Evolutionary conservation across 306 rosid species (phyloP).

Genomic region (Begonia fuchsioides): DNA sequence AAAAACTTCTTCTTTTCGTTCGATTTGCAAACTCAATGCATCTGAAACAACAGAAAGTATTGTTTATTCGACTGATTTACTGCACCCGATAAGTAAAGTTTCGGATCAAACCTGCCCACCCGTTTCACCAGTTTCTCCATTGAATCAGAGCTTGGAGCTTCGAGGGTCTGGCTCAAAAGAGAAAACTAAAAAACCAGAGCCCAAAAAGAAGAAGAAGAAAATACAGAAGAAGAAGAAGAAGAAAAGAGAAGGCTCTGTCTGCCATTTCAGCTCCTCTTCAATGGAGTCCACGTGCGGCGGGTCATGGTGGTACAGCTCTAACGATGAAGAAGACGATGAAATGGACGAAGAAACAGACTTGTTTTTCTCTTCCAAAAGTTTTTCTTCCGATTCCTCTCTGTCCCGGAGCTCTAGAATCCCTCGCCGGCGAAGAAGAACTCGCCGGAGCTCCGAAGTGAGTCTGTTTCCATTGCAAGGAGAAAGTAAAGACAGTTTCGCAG

Average conservation of each 20-base stretch:
- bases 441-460: constrained; percentile 31
- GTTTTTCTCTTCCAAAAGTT: constrained; percentile 61
- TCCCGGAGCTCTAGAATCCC: constrained; percentile 23
- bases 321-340: constrained; percentile 25
- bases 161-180: constrained; percentile 8
- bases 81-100: constrained; percentile 33
- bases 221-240: constrained; percentile 21
- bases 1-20: constrained; percentile 21
- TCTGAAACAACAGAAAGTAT: constrained; percentile 12
- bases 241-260: constrained; percentile 15
- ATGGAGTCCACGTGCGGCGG: constrained; percentile 35
- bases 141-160: constrained; percentile 25
- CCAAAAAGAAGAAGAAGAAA: constrained; percentile 18
- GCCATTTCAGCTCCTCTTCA: constrained; percentile 32
- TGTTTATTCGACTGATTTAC: constrained; percentile 21
- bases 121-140: constrained; percentile 23
- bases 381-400: constrained; percentile 48
- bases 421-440: constrained; percentile 8
- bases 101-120: constrained; percentile 33
- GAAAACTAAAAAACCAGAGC: constrained; percentile 5
- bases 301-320: constrained; percentile 67
- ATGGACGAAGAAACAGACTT: constrained; percentile 55
- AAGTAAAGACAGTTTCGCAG: constrained; percentile 68
- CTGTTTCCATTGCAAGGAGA: constrained; percentile 46
- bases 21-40: constrained; percentile 32